Conservation (phyloP, 1,284 basidiomycete species). For the Phylloporus gajari region DNA sequence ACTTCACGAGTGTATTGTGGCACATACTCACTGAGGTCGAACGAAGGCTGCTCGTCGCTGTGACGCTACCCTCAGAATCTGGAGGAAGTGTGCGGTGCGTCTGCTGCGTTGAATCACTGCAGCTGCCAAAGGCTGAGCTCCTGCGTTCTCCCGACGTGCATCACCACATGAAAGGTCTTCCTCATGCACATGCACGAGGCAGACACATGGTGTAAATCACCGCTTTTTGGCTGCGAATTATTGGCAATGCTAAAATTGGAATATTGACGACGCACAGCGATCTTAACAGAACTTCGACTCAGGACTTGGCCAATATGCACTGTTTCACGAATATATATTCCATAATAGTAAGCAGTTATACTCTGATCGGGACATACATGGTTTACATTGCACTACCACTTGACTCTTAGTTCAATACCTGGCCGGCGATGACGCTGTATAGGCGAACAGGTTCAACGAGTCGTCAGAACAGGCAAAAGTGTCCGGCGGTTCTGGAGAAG, state of each 20-base stretch:
- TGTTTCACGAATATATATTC: background rate
- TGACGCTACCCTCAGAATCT: background rate
- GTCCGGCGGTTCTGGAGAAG: constrained; percentile 20
- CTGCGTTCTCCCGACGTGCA: constrained; percentile 1
- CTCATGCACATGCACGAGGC: constrained; percentile 32
- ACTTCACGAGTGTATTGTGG: background rate
- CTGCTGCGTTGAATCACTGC: constrained; percentile 13
- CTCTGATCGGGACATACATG: constrained; percentile 8
- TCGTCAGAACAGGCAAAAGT: constrained; percentile 56
- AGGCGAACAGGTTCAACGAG: constrained; percentile 61
- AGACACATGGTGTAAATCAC: constrained; percentile 26
- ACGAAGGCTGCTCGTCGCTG: background rate
- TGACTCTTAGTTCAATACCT: constrained; percentile 25
- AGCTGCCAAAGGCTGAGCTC: constrained; percentile 6
- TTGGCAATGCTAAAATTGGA: constrained; percentile 1
- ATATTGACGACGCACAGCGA: background rate
- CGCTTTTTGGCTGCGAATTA: background rate
- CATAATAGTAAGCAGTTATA: constrained; percentile 1
- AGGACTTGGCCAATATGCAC: background rate
- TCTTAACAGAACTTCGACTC: background rate
- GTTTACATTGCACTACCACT: background rate
- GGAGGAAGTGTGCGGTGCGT: constrained; percentile 8
- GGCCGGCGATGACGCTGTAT: constrained; percentile 43
- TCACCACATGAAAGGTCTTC: constrained; percentile 5
- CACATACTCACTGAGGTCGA: constrained; percentile 20